phyloP scores from a whole-genome alignment of 163 green algal species.

The Chloromonas sp. region DNA sequence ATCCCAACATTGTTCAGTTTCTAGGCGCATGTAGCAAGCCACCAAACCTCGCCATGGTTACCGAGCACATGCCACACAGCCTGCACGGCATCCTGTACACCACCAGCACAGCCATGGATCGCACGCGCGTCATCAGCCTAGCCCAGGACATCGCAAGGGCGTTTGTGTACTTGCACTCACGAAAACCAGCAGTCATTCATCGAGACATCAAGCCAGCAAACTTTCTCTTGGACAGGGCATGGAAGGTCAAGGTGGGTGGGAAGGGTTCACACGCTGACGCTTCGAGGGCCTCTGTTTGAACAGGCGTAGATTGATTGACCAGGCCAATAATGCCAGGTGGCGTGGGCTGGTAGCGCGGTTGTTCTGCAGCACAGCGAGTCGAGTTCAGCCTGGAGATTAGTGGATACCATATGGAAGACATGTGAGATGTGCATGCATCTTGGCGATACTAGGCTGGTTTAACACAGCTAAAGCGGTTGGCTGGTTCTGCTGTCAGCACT shows the following conservation, averaged over 20 bases:
- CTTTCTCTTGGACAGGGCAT: slow-evolving; percentile 57
- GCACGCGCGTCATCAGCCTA: neutral
- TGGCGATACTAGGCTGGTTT: too few relatives aligned
- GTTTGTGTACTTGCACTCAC: slow-evolving; percentile 50
- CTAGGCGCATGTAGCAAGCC: slow-evolving; percentile 44
- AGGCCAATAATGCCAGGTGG: too few relatives aligned
- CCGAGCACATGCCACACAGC: slow-evolving; percentile 53
- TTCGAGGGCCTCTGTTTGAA: neutral
- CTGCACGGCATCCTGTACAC: slow-evolving; percentile 52
- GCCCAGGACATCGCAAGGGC: slow-evolving; percentile 24
- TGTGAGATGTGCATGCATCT: too few relatives aligned
- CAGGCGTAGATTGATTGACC: neutral
- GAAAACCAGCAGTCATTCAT: slow-evolving; percentile 39
- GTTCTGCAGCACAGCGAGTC: too few relatives aligned
- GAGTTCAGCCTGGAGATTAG: too few relatives aligned
- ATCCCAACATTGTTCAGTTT: slow-evolving; percentile 60
- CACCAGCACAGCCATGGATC: neutral
- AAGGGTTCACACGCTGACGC: neutral
- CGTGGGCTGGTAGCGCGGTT: too few relatives aligned
- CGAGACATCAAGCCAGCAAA: slow-evolving; percentile 66
- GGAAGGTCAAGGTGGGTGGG: slow-evolving; percentile 41
- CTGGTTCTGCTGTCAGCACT: too few relatives aligned
- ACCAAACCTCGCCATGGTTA: slow-evolving; percentile 51
- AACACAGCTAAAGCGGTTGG: too few relatives aligned
- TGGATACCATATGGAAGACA: too few relatives aligned